Evolutionary conservation across 2,329 filamentous ascomycete species (phyloP).

Genomic region (Chaetomium globosum): DNA sequence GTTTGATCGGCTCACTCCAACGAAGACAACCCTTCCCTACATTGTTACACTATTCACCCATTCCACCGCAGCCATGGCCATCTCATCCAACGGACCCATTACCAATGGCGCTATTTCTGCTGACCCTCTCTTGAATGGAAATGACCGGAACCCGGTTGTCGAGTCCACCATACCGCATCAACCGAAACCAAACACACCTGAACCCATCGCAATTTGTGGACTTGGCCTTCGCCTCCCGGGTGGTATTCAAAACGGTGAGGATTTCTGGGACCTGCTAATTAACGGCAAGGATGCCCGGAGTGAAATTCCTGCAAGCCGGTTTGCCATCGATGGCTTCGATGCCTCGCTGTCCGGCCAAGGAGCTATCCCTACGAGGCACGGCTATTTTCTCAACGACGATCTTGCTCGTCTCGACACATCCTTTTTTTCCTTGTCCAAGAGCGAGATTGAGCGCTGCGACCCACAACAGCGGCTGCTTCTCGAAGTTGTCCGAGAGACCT

Average conservation of each 20-base stretch:
- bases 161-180: not conserved
- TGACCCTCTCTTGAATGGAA: not conserved
- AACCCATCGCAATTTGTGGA: constrained; percentile 15
- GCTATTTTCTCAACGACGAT: constrained; percentile 25
- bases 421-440: constrained; percentile 25
- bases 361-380: constrained; percentile 17
- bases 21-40: not conserved
- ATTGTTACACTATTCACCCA: not conserved
- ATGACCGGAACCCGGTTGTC: not conserved
- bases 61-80: not conserved
- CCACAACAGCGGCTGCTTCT: constrained; percentile 36
- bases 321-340: constrained; percentile 7
- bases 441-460: constrained; percentile 24
- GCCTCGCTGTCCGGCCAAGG: not conserved
- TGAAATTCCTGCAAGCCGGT: not conserved
- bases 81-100: not conserved
- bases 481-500: constrained; percentile 30
- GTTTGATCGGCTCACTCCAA: not conserved
- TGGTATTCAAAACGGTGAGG: not conserved
- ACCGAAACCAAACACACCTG: not conserved
- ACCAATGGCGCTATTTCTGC: not conserved
- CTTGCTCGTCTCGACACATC: constrained; percentile 27
- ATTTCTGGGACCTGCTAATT: constrained; percentile 11
- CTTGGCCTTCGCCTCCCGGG: constrained; percentile 17
- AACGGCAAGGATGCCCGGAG: constrained; percentile 1